Evolutionary conservation across 2,329 filamentous ascomycete genomes (phyloP).

Genomic region (Tolypocladium capitatum): DNA sequence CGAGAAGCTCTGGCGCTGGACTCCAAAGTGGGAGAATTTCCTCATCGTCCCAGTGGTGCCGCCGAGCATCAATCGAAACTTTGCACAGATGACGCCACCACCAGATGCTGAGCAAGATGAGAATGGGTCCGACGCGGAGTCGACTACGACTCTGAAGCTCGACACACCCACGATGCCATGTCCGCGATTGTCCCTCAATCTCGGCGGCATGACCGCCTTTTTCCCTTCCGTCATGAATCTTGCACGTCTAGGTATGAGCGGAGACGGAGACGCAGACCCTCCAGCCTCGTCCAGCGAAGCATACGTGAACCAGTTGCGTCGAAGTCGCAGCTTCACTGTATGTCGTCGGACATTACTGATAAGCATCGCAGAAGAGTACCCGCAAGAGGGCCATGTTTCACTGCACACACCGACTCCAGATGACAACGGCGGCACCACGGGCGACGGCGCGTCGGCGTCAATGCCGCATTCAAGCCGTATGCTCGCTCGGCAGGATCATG

Average conservation of each 20-base stretch:
- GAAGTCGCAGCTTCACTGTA: neutral
- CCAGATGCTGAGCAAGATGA: neutral
- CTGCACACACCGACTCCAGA: neutral
- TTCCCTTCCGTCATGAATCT: constrained; percentile 13
- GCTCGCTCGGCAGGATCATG: neutral
- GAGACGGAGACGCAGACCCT: neutral
- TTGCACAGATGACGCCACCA: neutral
- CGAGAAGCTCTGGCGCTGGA: constrained; percentile 20
- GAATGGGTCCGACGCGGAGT: constrained; percentile 9
- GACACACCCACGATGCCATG: constrained; percentile 5
- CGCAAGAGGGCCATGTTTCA: neutral
- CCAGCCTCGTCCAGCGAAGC: neutral
- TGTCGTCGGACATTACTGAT: neutral
- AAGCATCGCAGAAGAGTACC: neutral
- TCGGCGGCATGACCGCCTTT: constrained; percentile 12
- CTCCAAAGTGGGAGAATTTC: constrained; percentile 21
- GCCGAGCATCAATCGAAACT: constrained; percentile 10
- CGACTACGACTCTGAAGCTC: constrained; percentile 7
- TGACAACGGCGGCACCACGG: neutral
- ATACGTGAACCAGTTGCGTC: neutral
- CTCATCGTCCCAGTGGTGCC: constrained; percentile 22
- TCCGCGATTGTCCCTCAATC: constrained; percentile 19
- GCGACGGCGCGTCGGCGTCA: neutral
- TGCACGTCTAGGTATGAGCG: constrained; percentile 1
- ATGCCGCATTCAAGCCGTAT: neutral